These are phyloP conservation scores for Metarhizium brunneum DNA, from an alignment of 2,329 filamentous ascomycete species.

Conservation along the genomic window DNA sequence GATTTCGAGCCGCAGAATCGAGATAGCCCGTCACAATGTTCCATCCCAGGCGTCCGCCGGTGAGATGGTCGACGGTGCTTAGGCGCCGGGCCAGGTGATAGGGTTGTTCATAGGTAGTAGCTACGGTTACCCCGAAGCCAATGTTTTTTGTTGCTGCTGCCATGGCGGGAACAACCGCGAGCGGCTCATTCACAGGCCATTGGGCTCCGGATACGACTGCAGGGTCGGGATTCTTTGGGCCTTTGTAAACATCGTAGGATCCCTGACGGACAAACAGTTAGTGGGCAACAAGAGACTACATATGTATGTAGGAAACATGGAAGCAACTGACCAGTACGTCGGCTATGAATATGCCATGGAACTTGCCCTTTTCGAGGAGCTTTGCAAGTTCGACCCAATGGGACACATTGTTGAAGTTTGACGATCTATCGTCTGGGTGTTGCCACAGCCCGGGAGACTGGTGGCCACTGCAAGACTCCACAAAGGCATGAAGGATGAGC, in stretches of 20 bases:
- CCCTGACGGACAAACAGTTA: constrained; percentile 22
- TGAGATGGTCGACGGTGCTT: constrained; percentile 58
- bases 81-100: constrained; percentile 58
- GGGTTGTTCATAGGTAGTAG: constrained; percentile 60
- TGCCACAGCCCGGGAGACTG: constrained; percentile 42
- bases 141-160: constrained; percentile 57
- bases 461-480: constrained; percentile 31
- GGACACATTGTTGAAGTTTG: constrained; percentile 48
- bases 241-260: constrained; percentile 61
- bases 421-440: constrained; percentile 54
- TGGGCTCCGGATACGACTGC: constrained; percentile 55
- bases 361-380: constrained; percentile 36
- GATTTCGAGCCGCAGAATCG: constrained; percentile 55
- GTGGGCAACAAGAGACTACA: background rate
- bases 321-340: constrained; percentile 35
- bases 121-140: constrained; percentile 59
- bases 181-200: constrained; percentile 62
- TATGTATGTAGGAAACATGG: background rate
- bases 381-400: constrained; percentile 54
- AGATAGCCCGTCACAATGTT: constrained; percentile 59
- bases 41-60: constrained; percentile 43
- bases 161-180: constrained; percentile 54
- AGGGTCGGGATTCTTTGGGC: constrained; percentile 39
- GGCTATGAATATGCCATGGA: constrained; percentile 31
- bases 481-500: constrained; percentile 33